Percentiles rank a stretch among this genome's conserved stretches.
phyloP scores from a whole-genome alignment of 163 green algal genomes.

The Volvox carteri region DNA sequence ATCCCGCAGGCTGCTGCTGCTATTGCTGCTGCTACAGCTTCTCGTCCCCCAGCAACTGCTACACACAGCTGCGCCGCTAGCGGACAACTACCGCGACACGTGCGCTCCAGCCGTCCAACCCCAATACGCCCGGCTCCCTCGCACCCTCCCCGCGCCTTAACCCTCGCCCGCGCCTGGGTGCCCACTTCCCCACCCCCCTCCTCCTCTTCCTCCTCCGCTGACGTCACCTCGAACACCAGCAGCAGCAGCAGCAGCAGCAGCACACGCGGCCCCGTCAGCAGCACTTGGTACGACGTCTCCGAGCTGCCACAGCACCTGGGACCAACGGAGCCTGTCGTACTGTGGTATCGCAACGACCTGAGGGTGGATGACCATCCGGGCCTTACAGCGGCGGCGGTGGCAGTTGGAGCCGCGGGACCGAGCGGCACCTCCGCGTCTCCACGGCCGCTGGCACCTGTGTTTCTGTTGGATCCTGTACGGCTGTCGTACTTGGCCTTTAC shows the following conservation, averaged over 20 bases:
- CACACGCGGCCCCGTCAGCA: not conserved
- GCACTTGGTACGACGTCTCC: not conserved
- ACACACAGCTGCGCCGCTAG: not conserved
- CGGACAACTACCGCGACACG: not conserved
- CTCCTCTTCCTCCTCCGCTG: not conserved
- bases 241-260: not conserved
- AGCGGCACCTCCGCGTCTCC: not conserved
- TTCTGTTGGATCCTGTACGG: constrained; percentile 75
- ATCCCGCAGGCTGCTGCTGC: not conserved
- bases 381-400: constrained; percentile 66
- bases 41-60: not conserved
- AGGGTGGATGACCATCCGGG: constrained; percentile 89
- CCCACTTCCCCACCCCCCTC: not conserved
- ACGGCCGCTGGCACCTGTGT: constrained; percentile 71
- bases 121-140: not conserved
- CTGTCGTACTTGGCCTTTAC: constrained; percentile 68
- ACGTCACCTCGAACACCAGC: not conserved
- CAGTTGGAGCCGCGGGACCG: not conserved
- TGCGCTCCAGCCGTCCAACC: not conserved
- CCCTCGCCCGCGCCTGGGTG: not conserved
- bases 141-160: too few species aligned
- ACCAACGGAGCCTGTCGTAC: not conserved
- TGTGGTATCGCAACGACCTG: constrained; percentile 93
- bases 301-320: constrained; percentile 1
- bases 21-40: too few species aligned